phyloP scores from a whole-genome alignment of 495 filamentous ascomycete species.

The Xylaria sp. region DNA sequence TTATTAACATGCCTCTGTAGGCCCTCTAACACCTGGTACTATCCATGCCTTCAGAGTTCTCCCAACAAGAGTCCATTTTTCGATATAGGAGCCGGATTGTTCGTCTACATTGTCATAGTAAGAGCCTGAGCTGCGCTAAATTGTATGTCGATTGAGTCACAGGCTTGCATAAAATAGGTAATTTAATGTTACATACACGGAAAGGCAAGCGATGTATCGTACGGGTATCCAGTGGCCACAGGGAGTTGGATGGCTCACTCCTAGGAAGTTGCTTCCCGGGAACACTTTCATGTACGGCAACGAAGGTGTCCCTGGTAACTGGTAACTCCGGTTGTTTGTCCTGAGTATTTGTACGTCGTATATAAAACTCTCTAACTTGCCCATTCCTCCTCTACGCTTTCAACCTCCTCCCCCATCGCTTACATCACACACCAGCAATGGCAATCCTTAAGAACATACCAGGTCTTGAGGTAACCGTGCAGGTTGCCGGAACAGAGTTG shows the following conservation, averaged over 20 bases:
- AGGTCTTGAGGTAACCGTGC: slow-evolving; percentile 40
- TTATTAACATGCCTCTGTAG: background rate
- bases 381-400: background rate
- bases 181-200: background rate
- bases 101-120: background rate
- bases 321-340: background rate
- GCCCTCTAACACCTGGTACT: background rate
- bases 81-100: background rate
- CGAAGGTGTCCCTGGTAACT: background rate
- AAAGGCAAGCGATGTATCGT: too few relatives aligned
- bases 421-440: slow-evolving; percentile 33
- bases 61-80: background rate
- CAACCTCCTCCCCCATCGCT: background rate
- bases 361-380: background rate
- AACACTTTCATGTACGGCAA: background rate
- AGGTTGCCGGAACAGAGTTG: slow-evolving; percentile 32
- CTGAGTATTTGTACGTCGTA: background rate
- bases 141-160: background rate
- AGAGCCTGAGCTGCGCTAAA: background rate
- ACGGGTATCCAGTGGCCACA: too few relatives aligned
- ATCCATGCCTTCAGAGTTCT: background rate
- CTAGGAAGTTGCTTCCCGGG: too few relatives aligned
- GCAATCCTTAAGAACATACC: slow-evolving; percentile 42
- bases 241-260: too few relatives aligned
- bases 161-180: background rate